Base-by-base conservation (phyloP, 192 early-diverging fungal species). In the Backusella morwellensis region DNA sequence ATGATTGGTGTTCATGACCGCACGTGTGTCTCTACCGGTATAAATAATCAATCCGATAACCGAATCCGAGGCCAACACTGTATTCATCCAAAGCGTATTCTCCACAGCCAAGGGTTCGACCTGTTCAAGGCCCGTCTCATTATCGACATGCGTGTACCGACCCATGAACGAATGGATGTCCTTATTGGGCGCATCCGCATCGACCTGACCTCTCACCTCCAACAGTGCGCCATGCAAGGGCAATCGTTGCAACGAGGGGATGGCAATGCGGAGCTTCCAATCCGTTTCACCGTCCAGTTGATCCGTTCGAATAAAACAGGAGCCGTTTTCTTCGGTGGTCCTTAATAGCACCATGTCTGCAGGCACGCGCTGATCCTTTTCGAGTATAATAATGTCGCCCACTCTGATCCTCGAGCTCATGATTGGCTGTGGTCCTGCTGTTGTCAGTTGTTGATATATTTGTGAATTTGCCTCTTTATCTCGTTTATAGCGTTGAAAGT, bases 281-380 rank as follows among this genome's bases (percentile, higher is more conserved):
- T 99, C 96, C 0, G 97, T 99, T 78, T 99, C 97, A 73, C 97
- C 97, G 74, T 99, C 97, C 35, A 99, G 87, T 80, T 99, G 96
- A 84, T 97, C 97, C 0, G 97, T 99, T 38, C 96, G 87, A 80
- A 99, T 96, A 86, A 99, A 99, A 74, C 94, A 96, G 12, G 95
- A 90, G 1, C 97, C 97, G 12, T 86, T 87, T 23, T 83, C 76
- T 74, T 99, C 96, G 9, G 90, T 92, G 6, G 97, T 97, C 54
- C 93, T 84, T 63, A 99, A 71, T 67, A 99, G 80, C 6, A 99
- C 85, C 85, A 96, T 90, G 81, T 99, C 97, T 11, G 96, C 96
- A 11, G 97, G 97, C 72, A 91, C 92, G 42, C 94, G 85, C 78
- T 96, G 92, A 83, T 99, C 92, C 79, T 97, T 97, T 35, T 93